Evolutionary conservation across 1,139 yeast species (phyloP).

Genomic region (Scheffersomyces cryptocercus): DNA sequence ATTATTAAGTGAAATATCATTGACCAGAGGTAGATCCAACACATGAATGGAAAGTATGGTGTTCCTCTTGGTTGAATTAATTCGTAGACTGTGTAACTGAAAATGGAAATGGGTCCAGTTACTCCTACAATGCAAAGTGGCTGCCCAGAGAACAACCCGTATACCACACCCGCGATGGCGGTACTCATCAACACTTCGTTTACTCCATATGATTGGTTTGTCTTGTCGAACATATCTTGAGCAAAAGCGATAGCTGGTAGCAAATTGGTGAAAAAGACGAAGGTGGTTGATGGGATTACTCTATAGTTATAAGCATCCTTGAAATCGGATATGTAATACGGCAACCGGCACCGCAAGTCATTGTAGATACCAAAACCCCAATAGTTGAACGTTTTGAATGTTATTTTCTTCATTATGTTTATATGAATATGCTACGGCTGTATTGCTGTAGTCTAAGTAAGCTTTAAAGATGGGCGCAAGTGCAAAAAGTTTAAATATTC

Average conservation of each 20-base stretch:
- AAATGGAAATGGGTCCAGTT: constrained; percentile 91
- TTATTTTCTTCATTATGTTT: no score
- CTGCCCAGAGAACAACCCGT: constrained; percentile 85
- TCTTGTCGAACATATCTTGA: constrained; percentile 93
- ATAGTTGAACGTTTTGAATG: constrained; percentile 15
- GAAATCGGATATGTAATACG: constrained; percentile 77
- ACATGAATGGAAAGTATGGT: constrained; percentile 89
- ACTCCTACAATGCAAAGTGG: constrained; percentile 97
- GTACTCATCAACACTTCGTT: constrained; percentile 84
- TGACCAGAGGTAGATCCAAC: constrained; percentile 93
- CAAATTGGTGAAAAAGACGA: constrained; percentile 83
- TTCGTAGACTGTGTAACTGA: constrained; percentile 88
- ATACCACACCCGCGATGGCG: constrained; percentile 86
- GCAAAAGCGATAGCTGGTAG: constrained; percentile 96
- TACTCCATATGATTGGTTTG: constrained; percentile 83
- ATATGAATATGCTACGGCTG: no score
- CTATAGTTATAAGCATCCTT: constrained; percentile 82
- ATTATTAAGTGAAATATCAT: constrained; percentile 77
- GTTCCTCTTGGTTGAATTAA: constrained; percentile 64
- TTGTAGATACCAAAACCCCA: constrained; percentile 57
- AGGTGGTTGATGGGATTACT: constrained; percentile 83
- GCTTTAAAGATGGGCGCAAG: no score
- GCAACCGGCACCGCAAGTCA: constrained; percentile 59
- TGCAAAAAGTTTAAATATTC: no score
- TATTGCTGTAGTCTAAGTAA: no score